Conservation (phyloP, 2,329 filamentous ascomycete species). For the Sclerotinia spermophila region DNA sequence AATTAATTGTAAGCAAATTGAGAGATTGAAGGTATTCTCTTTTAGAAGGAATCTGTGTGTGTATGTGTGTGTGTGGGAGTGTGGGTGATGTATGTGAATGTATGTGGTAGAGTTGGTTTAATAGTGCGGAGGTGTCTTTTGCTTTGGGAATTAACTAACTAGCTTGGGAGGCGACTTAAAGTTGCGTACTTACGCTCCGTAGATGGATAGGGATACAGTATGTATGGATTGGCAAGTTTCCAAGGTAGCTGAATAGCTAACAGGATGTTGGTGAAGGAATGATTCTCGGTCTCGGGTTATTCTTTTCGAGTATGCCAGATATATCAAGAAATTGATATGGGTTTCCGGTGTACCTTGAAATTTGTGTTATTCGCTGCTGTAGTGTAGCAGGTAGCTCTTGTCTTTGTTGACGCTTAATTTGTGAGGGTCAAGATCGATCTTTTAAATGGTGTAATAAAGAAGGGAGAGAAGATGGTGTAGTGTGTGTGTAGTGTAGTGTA, state of each 20-base stretch:
- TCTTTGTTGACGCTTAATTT: not conserved
- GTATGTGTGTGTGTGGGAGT: not conserved
- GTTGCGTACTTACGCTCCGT: not conserved
- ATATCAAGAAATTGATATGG: not conserved
- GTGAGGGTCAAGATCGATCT: not conserved
- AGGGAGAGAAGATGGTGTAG: not conserved
- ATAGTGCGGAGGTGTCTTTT: not conserved
- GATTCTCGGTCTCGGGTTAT: constrained; percentile 5
- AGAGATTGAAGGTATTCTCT: constrained; percentile 25
- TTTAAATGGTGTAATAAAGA: not conserved
- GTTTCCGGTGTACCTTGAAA: not conserved
- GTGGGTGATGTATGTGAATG: not conserved
- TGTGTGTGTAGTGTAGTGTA: too few species aligned
- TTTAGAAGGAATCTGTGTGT: not conserved
- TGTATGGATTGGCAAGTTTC: not conserved
- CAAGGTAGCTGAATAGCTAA: not conserved
- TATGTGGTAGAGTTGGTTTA: constrained; percentile 4
- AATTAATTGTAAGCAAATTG: constrained; percentile 32
- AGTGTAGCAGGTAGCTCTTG: not conserved
- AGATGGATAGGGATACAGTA: not conserved
- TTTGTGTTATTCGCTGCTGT: not conserved
- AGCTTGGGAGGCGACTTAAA: constrained; percentile 7
- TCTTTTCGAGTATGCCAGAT: not conserved
- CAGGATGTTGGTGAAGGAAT: not conserved
- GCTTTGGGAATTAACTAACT: not conserved